These are phyloP conservation scores for Cunninghamia lanceolata DNA, from an alignment of 75 land plant genomes.

Conservation along the genomic window DNA sequence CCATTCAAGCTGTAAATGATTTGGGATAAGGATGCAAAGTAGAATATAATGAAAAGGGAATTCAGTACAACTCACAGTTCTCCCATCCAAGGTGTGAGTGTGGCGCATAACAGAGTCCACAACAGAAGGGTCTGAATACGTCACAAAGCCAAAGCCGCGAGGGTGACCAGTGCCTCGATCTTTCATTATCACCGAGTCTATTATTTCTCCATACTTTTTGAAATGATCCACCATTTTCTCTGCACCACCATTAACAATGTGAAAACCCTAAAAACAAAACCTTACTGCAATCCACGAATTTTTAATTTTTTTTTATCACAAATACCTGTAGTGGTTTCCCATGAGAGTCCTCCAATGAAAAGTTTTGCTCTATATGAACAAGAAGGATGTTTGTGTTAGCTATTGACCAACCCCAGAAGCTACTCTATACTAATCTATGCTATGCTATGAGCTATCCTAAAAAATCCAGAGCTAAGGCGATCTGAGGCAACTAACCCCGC, in stretches of 20 bases:
- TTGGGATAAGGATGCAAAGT: too few species aligned
- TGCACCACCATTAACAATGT: constrained; percentile 13
- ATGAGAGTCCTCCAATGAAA: constrained; percentile 37
- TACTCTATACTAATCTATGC: constrained; percentile 11
- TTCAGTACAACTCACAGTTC: constrained; percentile 32
- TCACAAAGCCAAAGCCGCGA: constrained; percentile 81
- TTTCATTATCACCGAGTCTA: constrained; percentile 76
- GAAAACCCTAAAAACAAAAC: background rate
- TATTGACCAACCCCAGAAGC: constrained; percentile 14
- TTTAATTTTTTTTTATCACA: background rate
- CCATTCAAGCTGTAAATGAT: too few species aligned
- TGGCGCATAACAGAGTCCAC: constrained; percentile 52
- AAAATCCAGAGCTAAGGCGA: constrained; percentile 2
- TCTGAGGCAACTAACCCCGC: constrained; percentile 32
- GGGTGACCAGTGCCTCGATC: constrained; percentile 59
- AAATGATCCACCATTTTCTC: constrained; percentile 61
- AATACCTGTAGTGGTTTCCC: constrained; percentile 36
- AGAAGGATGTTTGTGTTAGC: constrained; percentile 24
- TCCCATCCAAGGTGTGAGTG: constrained; percentile 69
- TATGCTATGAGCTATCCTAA: constrained; percentile 5
- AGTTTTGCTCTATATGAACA: constrained; percentile 31
- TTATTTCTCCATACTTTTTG: constrained; percentile 71
- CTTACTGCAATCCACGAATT: background rate
- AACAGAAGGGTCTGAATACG: constrained; percentile 61
- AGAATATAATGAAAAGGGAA: too few species aligned